Percentiles rank a stretch among this genome's conserved stretches.
These are phyloP conservation scores for Batkoa obscura DNA, from an alignment of 371 early-diverging fungal genomes.

Conservation along the genomic window DNA sequence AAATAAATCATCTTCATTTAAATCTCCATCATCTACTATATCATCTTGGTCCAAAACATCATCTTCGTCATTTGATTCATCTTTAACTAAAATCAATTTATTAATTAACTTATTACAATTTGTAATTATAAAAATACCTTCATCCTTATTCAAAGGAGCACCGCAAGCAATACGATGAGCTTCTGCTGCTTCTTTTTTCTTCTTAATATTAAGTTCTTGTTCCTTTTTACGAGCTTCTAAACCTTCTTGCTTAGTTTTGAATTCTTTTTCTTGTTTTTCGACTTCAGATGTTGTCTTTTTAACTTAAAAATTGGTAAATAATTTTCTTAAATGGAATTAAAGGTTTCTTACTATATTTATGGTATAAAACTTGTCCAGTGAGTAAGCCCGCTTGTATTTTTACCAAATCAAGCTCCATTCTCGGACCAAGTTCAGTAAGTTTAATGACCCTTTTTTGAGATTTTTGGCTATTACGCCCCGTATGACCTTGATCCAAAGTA, in stretches of 20 bases:
- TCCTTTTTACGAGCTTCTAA: slow-evolving; percentile 45
- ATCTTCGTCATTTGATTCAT: slow-evolving; percentile 9
- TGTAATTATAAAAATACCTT: neutral
- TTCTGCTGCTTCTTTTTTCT: slow-evolving; percentile 44
- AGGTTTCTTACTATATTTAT: slow-evolving; percentile 28
- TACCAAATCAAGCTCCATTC: slow-evolving; percentile 65
- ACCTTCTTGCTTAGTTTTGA: slow-evolving; percentile 31
- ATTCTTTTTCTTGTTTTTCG: slow-evolving; percentile 29
- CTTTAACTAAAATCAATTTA: neutral
- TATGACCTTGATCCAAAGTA: slow-evolving; percentile 56
- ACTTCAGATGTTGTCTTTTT: slow-evolving; percentile 51
- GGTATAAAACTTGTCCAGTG: slow-evolving; percentile 82
- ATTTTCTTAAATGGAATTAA: neutral
- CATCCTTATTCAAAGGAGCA: slow-evolving; percentile 8
- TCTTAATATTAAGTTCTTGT: slow-evolving; percentile 65
- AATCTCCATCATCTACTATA: slow-evolving; percentile 1
- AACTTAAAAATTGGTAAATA: slow-evolving; percentile 17
- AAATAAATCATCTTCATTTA: slow-evolving; percentile 6
- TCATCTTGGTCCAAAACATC: slow-evolving; percentile 10
- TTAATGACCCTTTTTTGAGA: slow-evolving; percentile 71
- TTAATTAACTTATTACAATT: neutral
- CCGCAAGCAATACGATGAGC: slow-evolving; percentile 14
- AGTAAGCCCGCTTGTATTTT: slow-evolving; percentile 88
- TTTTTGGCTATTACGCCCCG: slow-evolving; percentile 48
- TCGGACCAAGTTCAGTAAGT: slow-evolving; percentile 80